phyloP scores from a whole-genome alignment of 2,329 filamentous ascomycete genomes.

The Neonectria coccinea region DNA sequence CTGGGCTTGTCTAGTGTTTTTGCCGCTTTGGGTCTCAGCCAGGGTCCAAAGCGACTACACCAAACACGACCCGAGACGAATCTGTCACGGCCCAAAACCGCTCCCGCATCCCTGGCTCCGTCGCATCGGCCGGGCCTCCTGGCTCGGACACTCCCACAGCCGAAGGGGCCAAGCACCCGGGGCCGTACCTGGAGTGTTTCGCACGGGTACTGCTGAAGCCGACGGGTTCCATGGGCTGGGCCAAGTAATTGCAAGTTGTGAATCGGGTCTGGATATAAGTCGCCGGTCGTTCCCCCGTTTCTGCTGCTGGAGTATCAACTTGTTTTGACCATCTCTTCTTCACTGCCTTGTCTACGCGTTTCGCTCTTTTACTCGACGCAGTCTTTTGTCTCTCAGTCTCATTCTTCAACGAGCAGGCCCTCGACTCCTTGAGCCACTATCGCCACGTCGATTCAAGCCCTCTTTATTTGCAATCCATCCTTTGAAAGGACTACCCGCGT shows the following conservation, averaged over 20 bases:
- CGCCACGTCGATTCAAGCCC: constrained; percentile 33
- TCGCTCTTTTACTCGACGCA: constrained; percentile 37
- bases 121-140: constrained; percentile 34
- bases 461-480: constrained; percentile 29
- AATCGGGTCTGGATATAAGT: constrained; percentile 24
- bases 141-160: constrained; percentile 36
- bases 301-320: constrained; percentile 1
- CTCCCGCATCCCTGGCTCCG: constrained; percentile 33
- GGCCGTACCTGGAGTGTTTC: constrained; percentile 40
- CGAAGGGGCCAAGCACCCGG: constrained; percentile 35
- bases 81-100: constrained; percentile 49
- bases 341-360: constrained; percentile 34
- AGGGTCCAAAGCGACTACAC: constrained; percentile 37
- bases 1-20: not conserved
- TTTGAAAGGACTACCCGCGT: constrained; percentile 40
- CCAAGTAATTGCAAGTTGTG: too few relatives aligned
- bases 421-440: constrained; percentile 58
- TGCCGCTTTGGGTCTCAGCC: constrained; percentile 19
- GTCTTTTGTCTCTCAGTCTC: constrained; percentile 31
- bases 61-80: constrained; percentile 52
- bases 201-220: constrained; percentile 28
- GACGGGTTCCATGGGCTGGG: not conserved
- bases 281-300: constrained; percentile 25
- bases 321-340: constrained; percentile 33
- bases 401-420: constrained; percentile 69